These are phyloP conservation scores for Saccharomyces kudriavzevii DNA, from an alignment of 805 yeast species.

Conservation along the genomic window DNA sequence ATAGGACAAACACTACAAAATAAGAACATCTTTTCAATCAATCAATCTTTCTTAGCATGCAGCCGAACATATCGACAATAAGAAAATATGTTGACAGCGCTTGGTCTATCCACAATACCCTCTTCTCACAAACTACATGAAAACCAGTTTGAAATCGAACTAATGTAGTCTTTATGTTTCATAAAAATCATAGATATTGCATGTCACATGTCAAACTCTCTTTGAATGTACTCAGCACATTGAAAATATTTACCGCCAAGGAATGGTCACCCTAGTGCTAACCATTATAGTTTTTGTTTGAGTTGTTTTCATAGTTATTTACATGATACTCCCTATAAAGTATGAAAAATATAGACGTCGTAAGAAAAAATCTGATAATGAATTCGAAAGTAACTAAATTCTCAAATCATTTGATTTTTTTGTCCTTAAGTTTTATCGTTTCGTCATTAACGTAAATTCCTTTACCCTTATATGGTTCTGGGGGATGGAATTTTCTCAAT, in stretches of 20 bases:
- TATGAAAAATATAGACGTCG: background rate
- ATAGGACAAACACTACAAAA: no score
- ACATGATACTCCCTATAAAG: background rate
- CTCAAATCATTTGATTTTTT: constrained; percentile 67
- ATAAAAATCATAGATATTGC: background rate
- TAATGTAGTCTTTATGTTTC: background rate
- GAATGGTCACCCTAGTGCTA: background rate
- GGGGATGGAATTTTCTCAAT: constrained; percentile 80
- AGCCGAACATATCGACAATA: no score
- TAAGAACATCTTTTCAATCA: no score
- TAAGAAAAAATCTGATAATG: background rate
- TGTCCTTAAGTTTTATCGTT: constrained; percentile 81
- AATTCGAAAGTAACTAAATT: background rate
- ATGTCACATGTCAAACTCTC: background rate
- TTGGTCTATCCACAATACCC: no score
- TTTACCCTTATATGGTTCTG: constrained; percentile 98
- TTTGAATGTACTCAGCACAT: background rate
- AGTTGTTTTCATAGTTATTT: background rate
- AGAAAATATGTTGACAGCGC: no score
- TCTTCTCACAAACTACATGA: no score
- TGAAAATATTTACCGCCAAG: background rate
- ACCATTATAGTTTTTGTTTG: no score
- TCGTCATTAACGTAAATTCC: constrained; percentile 91
- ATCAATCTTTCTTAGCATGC: no score
- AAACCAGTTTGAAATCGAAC: background rate